Evolutionary conservation across 1,284 basidiomycete genomes (phyloP).

Genomic region (Leccinum griseonigrum): DNA sequence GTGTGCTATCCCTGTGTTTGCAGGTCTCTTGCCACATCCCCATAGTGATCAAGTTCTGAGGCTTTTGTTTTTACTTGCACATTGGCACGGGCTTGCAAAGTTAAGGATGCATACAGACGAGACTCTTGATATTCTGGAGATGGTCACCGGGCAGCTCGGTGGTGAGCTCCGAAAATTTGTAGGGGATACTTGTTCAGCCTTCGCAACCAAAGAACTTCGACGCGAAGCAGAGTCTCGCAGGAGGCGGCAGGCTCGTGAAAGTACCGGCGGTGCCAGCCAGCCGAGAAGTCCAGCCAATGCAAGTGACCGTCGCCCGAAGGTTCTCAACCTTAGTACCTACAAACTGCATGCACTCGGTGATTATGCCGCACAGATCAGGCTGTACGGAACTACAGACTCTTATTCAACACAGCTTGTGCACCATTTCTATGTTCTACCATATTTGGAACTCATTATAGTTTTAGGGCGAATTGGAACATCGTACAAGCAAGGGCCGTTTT

Average conservation of each 20-base stretch:
- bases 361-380: neutral
- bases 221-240: neutral
- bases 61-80: neutral
- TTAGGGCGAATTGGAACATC: constrained; percentile 9
- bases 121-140: neutral
- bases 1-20: neutral
- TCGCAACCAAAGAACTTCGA: neutral
- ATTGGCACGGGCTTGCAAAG: neutral
- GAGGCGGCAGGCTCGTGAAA: neutral
- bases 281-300: neutral
- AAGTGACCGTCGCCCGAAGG: neutral
- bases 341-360: neutral
- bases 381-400: neutral
- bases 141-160: neutral
- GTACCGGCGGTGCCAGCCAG: neutral
- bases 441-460: neutral
- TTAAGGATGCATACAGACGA: neutral
- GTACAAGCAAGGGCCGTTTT: constrained; percentile 7
- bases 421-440: neutral
- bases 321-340: neutral
- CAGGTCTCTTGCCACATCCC: neutral
- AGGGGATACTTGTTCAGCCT: neutral
- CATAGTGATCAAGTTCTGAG: neutral
- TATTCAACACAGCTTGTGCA: neutral
- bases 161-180: neutral